Percentiles rank a stretch among this genome's conserved stretches.
Evolutionary conservation across 2,329 filamentous ascomycete species (phyloP).

Genomic region (Geosmithia morbida): DNA sequence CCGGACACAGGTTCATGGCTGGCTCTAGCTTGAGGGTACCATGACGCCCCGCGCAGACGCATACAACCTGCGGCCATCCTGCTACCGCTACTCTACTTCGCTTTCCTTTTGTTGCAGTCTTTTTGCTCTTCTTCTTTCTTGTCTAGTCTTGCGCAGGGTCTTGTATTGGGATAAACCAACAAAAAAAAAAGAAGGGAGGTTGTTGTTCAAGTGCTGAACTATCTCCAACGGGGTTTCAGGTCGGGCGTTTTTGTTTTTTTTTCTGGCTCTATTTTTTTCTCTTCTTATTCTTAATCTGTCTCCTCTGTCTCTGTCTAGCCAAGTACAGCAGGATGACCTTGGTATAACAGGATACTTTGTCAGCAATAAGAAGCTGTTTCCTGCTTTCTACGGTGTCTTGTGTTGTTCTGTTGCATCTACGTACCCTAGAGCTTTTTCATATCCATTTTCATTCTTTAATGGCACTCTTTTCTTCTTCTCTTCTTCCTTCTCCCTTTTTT

Average conservation of each 20-base stretch:
- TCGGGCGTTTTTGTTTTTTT: neutral
- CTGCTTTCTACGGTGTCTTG: too few relatives aligned
- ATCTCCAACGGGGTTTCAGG: neutral
- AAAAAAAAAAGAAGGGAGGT: neutral
- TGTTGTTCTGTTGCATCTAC: too few relatives aligned
- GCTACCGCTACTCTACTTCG: too few relatives aligned
- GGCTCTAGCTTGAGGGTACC: neutral
- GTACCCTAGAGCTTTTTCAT: too few relatives aligned
- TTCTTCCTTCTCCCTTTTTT: too few relatives aligned
- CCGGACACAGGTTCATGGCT: conserved; percentile 15
- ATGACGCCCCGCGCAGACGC: neutral
- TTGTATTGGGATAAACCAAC: neutral
- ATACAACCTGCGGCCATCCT: too few relatives aligned
- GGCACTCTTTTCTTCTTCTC: too few relatives aligned
- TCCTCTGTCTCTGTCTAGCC: neutral
- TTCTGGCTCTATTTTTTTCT: neutral
- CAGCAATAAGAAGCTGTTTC: too few relatives aligned
- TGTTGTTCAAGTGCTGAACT: neutral
- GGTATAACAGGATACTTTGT: too few relatives aligned
- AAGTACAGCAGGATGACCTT: too few relatives aligned
- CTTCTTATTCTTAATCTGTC: too few relatives aligned
- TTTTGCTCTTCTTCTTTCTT: neutral
- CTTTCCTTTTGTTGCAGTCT: neutral
- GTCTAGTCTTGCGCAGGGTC: neutral
- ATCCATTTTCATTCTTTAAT: too few relatives aligned